Percentiles rank a stretch among this genome's conserved stretches.
Evolutionary conservation across 129 eudicot species (phyloP).

Genomic region (Heracleum sosnowskyi): DNA sequence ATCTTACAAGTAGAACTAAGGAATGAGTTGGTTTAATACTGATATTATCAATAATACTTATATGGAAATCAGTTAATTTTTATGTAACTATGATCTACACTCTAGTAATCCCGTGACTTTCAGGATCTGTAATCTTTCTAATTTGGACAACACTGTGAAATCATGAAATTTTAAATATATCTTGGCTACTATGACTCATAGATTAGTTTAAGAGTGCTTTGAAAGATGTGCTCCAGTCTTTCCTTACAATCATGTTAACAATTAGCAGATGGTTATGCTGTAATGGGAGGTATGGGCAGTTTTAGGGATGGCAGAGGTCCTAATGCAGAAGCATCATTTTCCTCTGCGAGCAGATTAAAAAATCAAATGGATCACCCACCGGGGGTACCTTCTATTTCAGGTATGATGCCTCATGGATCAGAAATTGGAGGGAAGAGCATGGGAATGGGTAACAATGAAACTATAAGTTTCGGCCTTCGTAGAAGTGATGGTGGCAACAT

Average conservation of each 20-base stretch:
- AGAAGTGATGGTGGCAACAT: slow-evolving; percentile 18
- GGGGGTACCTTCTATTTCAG: slow-evolving; percentile 32
- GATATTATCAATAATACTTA: too few species aligned
- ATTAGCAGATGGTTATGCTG: slow-evolving; percentile 24
- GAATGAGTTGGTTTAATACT: neutral
- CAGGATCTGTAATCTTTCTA: neutral
- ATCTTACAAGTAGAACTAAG: neutral
- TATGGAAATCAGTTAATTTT: neutral
- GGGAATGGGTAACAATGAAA: slow-evolving; percentile 22
- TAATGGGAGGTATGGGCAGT: slow-evolving; percentile 47
- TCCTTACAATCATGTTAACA: neutral
- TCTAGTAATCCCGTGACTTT: neutral
- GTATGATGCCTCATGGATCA: slow-evolving; percentile 36
- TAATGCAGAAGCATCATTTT: slow-evolving; percentile 36
- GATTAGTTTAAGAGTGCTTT: neutral
- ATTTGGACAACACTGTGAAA: neutral
- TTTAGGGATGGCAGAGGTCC: slow-evolving; percentile 35
- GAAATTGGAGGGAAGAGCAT: slow-evolving; percentile 41
- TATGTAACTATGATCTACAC: neutral
- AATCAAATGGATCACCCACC: slow-evolving; percentile 38
- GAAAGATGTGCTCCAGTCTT: neutral
- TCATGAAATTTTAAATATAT: neutral
- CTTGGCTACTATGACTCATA: neutral
- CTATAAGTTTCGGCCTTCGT: slow-evolving; percentile 25
- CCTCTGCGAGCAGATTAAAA: slow-evolving; percentile 49